These are phyloP conservation scores for Dissophora ornata DNA, from an alignment of 192 early-diverging fungal genomes.

Conservation along the genomic window DNA sequence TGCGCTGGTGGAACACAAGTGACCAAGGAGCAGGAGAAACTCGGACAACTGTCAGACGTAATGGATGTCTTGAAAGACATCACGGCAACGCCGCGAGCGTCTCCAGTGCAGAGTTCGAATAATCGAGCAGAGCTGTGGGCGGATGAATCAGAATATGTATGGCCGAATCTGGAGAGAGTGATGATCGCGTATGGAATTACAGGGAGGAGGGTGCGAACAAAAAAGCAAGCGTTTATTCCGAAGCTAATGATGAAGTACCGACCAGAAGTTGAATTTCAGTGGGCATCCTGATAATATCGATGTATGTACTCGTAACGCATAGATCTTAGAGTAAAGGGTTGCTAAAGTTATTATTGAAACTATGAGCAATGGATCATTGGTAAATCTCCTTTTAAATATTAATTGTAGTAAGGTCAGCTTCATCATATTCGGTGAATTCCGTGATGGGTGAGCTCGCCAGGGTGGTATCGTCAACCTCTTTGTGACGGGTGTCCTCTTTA, in stretches of 20 bases:
- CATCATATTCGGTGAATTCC: no score
- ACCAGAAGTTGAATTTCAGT: conserved; percentile 29
- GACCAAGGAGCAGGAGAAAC: not conserved
- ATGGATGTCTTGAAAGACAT: conserved; percentile 10
- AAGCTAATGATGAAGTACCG: conserved; percentile 17
- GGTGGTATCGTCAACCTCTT: no score
- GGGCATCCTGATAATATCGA: conserved; percentile 12
- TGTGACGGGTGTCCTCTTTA: no score
- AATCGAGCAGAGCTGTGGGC: not conserved
- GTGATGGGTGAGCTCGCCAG: no score
- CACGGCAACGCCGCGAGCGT: not conserved
- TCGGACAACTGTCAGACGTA: conserved; percentile 19
- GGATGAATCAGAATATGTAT: conserved; percentile 2
- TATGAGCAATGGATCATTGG: no score
- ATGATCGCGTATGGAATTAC: conserved; percentile 18
- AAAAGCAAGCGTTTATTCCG: not conserved
- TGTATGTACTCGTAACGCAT: no score
- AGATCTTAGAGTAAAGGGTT: no score
- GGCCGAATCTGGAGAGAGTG: conserved; percentile 27
- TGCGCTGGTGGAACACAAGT: no score
- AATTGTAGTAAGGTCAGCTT: no score
- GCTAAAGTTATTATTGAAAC: no score
- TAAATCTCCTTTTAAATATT: no score
- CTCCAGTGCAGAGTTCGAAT: not conserved
- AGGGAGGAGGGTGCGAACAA: not conserved